These are phyloP conservation scores for Borealophlyctis nickersoniae DNA, from an alignment of 192 early-diverging fungal genomes.

Conservation along the genomic window DNA sequence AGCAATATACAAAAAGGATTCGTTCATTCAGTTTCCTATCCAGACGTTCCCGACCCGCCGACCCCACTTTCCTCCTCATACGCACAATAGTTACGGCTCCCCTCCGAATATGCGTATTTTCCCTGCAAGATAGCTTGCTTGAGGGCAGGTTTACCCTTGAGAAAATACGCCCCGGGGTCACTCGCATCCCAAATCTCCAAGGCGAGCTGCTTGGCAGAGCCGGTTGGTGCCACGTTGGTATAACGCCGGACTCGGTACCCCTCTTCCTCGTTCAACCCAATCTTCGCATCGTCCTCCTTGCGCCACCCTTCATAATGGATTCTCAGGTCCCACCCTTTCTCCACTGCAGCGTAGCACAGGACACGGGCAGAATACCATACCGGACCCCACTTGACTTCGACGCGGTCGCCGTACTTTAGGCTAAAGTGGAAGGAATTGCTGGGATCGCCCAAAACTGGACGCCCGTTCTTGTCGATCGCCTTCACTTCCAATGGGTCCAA, in stretches of 20 bases:
- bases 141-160: no score
- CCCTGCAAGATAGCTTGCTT: no score
- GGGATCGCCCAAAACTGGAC: slow-evolving; percentile 15
- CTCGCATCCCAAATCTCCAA: no score
- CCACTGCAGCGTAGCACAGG: slow-evolving; percentile 19
- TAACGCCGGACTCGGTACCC: slow-evolving; percentile 4
- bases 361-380: slow-evolving; percentile 21
- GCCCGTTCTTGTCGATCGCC: not conserved
- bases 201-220: no score
- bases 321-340: slow-evolving; percentile 16
- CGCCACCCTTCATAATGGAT: slow-evolving; percentile 20
- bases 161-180: no score
- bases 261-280: slow-evolving; percentile 4
- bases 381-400: not conserved
- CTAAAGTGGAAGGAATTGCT: slow-evolving; percentile 26
- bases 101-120: no score
- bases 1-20: no score
- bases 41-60: no score
- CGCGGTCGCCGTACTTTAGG: slow-evolving; percentile 17
- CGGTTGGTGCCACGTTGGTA: no score
- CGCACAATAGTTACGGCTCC: no score
- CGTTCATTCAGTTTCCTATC: no score
- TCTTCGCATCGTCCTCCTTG: slow-evolving; percentile 12
- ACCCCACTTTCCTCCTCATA: no score
- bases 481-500: not conserved